Evolutionary conservation across 495 filamentous ascomycete genomes (phyloP).

Genomic region (Trichocladium antarcticum): DNA sequence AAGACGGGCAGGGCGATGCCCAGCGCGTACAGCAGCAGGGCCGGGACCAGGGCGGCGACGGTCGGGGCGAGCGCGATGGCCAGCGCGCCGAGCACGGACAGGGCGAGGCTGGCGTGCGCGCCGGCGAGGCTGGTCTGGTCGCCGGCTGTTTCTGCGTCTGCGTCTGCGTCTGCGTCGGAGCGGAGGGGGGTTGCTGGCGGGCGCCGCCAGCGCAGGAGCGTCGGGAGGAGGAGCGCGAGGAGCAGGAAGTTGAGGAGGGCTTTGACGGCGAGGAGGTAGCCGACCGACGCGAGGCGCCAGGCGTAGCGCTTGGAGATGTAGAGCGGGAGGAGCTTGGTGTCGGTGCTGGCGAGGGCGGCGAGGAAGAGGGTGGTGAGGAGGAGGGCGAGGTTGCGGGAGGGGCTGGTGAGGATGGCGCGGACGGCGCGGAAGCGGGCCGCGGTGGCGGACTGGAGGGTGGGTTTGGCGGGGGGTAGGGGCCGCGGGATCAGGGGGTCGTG

Average conservation of each 20-base stretch:
- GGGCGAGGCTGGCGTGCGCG: constrained; percentile 25
- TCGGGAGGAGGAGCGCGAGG: constrained; percentile 29
- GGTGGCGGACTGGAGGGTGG: constrained; percentile 8
- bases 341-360: constrained; percentile 36
- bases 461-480: constrained; percentile 7
- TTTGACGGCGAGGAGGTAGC: constrained; percentile 36
- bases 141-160: constrained; percentile 1
- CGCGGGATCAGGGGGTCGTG: not conserved
- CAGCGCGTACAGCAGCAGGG: constrained; percentile 33
- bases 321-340: constrained; percentile 36
- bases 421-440: constrained; percentile 19
- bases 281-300: constrained; percentile 32
- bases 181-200: not conserved
- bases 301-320: constrained; percentile 36
- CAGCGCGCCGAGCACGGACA: constrained; percentile 32
- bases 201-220: constrained; percentile 16
- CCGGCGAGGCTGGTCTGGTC: constrained; percentile 24
- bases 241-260: constrained; percentile 35
- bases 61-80: constrained; percentile 28
- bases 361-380: constrained; percentile 32
- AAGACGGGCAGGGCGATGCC: constrained; percentile 37
- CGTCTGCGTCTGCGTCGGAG: not conserved
- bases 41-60: constrained; percentile 27
- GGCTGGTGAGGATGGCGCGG: constrained; percentile 5
- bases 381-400: constrained; percentile 24